These are phyloP conservation scores for Hippophae rhamnoides DNA, from an alignment of 306 rosid species.

Conservation along the genomic window DNA sequence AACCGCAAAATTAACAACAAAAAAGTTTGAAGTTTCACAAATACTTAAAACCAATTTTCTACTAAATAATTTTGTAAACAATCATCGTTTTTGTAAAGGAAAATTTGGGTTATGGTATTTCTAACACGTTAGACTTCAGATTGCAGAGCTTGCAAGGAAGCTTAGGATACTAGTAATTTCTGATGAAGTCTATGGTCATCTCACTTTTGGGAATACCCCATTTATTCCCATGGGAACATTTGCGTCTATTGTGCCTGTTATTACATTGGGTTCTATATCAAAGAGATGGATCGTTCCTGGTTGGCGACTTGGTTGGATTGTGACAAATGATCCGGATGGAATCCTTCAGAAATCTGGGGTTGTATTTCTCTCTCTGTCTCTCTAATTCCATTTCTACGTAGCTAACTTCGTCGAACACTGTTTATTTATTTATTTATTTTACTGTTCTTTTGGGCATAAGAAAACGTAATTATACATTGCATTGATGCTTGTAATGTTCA, in stretches of 20 bases:
- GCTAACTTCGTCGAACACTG: neutral
- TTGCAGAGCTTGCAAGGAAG: slow-evolving; percentile 54
- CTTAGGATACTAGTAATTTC: slow-evolving; percentile 45
- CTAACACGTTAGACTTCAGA: slow-evolving; percentile 12
- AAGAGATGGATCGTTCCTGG: slow-evolving; percentile 69
- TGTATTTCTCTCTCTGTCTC: neutral
- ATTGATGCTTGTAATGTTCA: too few species aligned
- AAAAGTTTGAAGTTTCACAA: too few species aligned
- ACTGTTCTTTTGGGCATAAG: neutral
- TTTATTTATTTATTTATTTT: neutral
- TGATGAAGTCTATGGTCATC: slow-evolving; percentile 56
- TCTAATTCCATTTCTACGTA: neutral
- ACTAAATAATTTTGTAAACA: too few species aligned
- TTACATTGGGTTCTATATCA: slow-evolving; percentile 49
- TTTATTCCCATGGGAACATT: slow-evolving; percentile 59
- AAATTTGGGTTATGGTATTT: too few species aligned
- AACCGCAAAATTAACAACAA: too few species aligned
- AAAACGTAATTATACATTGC: too few species aligned
- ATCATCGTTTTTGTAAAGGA: too few species aligned
- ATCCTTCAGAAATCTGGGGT: slow-evolving; percentile 47
- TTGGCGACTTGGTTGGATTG: slow-evolving; percentile 65
- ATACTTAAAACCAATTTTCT: too few species aligned
- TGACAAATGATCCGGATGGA: slow-evolving; percentile 39
- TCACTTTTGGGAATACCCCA: slow-evolving; percentile 43
- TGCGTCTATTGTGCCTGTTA: slow-evolving; percentile 40